Percentiles rank a stretch among this genome's conserved stretches.
phyloP scores from a whole-genome alignment of 1,284 basidiomycete species.

The Pseudozyma tsukubaensis region DNA sequence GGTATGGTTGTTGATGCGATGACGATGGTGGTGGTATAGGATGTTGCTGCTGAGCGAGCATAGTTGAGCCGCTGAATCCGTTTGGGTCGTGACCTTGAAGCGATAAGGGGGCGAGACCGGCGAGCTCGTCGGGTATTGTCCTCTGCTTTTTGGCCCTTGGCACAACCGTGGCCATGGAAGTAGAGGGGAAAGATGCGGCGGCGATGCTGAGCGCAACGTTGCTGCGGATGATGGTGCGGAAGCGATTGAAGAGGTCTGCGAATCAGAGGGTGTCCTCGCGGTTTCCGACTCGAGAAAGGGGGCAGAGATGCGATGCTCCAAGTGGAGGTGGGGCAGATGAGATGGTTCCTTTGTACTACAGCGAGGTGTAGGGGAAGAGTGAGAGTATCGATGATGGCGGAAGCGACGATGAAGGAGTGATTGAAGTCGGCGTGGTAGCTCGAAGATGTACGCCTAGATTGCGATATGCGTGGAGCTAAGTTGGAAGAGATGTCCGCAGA shows the following conservation, averaged over 20 bases:
- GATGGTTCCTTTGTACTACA: not conserved
- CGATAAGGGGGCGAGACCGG: conserved; percentile 26
- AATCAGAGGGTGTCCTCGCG: not conserved
- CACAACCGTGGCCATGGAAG: conserved; percentile 50
- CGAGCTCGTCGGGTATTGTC: conserved; percentile 41
- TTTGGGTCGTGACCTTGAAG: conserved; percentile 20
- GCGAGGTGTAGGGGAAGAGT: not conserved
- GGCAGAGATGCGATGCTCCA: conserved; percentile 5
- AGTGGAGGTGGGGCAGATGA: conserved; percentile 31
- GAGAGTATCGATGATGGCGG: not conserved
- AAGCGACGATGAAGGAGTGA: conserved; percentile 2
- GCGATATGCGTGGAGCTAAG: too few relatives aligned
- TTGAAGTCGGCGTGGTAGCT: not conserved
- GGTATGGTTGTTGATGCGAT: conserved; percentile 25
- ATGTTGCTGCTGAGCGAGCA: conserved; percentile 51
- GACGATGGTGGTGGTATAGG: conserved; percentile 26
- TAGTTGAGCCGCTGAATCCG: conserved; percentile 10
- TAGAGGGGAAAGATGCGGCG: not conserved
- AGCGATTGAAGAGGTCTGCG: not conserved
- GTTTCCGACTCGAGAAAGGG: not conserved
- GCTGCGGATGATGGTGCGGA: not conserved
- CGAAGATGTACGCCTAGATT: too few relatives aligned
- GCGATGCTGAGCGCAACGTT: too few relatives aligned
- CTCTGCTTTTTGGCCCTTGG: conserved; percentile 55
- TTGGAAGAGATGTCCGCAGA: too few relatives aligned